Evolutionary conservation across 2,329 filamentous ascomycete species (phyloP), one percentile per base, ranked within the genome.

Genomic region (Parastagonospora avenae): DNA sequence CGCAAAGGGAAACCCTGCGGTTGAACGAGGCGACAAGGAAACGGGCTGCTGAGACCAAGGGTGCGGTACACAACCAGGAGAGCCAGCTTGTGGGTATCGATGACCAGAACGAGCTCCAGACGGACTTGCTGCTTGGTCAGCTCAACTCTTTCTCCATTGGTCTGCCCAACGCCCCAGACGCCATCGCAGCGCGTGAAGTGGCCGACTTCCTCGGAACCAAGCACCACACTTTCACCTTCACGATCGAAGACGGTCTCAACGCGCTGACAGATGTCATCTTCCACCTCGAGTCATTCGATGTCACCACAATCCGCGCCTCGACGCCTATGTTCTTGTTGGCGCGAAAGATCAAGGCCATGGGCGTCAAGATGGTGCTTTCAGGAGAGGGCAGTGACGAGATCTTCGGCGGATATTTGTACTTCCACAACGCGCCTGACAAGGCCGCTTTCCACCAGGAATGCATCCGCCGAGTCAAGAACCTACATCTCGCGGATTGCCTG

Each of bases 121-220:
- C 92, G 11, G 85, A 96, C 57, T 94, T 92, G 48, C 91, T 94
- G 68, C 86, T 97, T 47, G 92, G 93, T 31, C 90, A 97, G 76
- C 86, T 99, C 76, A 95, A 97, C 85, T 97, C 92, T 12, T 99
- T 99, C 83, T 99, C 94, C 12, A 99, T 99, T 63, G 94, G 94
- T 71, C 86, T 99, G 31, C 92, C 93, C 7, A 90, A 88, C 63
- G 91, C 94, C 30, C 94, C 94, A 42, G 94, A 99, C 75, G 94
- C 91, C 70, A 86, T 89, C 75, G 94, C 94, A 40, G 94, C 94
- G 14, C 80, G 92, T 50, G 90, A 97, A 77, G 94, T 97, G 14
- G 94, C 94, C 70, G 90, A 93, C 75, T 99, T 96, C 82, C 85
- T 99, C 36, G 95, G 94, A 69, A 99, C 94, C 50, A 95, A 94